phyloP scores from a whole-genome alignment of 2,329 filamentous ascomycete species.

The Colletotrichum acutatum region DNA sequence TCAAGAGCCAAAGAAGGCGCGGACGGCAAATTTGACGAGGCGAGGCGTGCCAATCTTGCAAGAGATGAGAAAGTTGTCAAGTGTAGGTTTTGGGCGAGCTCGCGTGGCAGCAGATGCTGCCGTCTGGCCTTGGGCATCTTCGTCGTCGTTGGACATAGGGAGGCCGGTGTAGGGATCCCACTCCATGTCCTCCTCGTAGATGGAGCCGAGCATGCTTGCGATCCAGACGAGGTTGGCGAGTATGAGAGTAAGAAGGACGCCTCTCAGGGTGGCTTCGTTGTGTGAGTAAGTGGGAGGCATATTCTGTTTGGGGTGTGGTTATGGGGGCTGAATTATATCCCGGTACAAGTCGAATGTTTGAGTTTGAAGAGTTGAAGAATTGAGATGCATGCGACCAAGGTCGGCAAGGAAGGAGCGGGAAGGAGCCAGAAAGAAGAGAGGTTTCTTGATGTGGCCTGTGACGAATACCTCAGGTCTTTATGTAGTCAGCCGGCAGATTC shows the following conservation, averaged over 20 bases:
- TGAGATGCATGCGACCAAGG: too few species aligned
- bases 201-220: not conserved
- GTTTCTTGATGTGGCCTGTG: not conserved
- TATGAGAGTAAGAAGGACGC: not conserved
- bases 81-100: not conserved
- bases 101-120: not conserved
- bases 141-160: not conserved
- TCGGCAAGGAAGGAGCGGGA: not conserved
- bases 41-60: not conserved
- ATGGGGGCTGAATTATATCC: not conserved
- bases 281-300: not conserved
- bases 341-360: not conserved
- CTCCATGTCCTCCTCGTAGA: not conserved
- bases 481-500: not conserved
- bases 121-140: too few species aligned
- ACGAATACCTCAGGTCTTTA: not conserved
- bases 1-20: not conserved
- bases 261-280: not conserved
- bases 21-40: not conserved
- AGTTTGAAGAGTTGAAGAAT: not conserved
- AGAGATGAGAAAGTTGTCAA: not conserved
- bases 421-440: not conserved
- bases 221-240: not conserved
- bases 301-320: not conserved
- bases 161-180: slow-evolving; percentile 1